Conservation (phyloP, 108 stramenopile species). For the Skeletonema costatum region DNA sequence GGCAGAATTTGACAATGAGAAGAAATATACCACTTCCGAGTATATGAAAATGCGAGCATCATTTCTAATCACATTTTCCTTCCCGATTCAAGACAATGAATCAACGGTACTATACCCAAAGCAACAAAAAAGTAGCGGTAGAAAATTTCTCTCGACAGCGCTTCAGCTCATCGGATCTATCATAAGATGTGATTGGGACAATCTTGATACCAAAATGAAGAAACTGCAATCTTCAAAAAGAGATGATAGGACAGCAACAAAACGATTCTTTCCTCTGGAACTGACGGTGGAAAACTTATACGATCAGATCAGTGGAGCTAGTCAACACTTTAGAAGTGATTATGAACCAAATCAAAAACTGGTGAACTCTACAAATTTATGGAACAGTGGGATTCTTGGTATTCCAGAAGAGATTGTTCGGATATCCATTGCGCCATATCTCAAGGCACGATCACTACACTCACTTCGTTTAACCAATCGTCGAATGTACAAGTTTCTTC, state of each 20-base stretch:
- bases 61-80: conserved; percentile 52
- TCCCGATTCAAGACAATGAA: conserved; percentile 21
- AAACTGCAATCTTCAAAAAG: conserved; percentile 7
- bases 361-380: background rate
- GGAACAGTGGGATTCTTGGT: background rate
- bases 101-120: background rate
- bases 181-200: conserved; percentile 69
- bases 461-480: conserved; percentile 59
- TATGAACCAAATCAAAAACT: background rate
- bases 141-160: conserved; percentile 38
- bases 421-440: conserved; percentile 55
- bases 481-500: conserved; percentile 44
- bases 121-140: background rate
- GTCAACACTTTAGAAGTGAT: conserved; percentile 3
- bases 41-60: conserved; percentile 22
- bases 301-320: conserved; percentile 52
- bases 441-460: conserved; percentile 61
- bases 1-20: background rate
- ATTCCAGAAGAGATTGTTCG: conserved; percentile 58
- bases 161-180: conserved; percentile 62
- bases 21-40: background rate
- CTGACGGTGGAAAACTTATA: conserved; percentile 66
- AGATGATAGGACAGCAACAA: background rate
- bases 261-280: conserved; percentile 58
- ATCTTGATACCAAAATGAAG: conserved; percentile 45